Evolutionary conservation across 495 filamentous ascomycete genomes (phyloP).

Genomic region (Recurvomyces mirabilis): DNA sequence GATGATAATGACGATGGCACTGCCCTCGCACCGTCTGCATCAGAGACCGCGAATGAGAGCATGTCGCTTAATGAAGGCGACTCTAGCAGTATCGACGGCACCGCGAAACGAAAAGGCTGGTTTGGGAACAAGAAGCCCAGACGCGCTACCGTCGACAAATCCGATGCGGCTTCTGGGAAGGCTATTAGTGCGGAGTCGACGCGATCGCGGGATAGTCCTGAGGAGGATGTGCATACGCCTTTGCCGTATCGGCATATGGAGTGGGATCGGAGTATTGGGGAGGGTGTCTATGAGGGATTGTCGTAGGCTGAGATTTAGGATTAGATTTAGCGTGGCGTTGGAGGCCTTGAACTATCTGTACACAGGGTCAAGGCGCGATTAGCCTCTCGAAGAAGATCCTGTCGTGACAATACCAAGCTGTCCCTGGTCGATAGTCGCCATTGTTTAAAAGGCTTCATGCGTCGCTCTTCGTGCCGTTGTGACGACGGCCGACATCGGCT

Average conservation of each 20-base stretch:
- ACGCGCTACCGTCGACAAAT: slow-evolving; percentile 19
- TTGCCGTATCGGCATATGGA: slow-evolving; percentile 32
- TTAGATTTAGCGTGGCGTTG: no score
- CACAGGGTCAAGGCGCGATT: no score
- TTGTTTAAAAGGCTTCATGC: no score
- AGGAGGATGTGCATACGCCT: slow-evolving; percentile 38
- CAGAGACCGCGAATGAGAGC: no score
- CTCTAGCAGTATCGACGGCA: neutral
- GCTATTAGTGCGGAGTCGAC: slow-evolving; percentile 31
- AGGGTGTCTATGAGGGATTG: slow-evolving; percentile 43
- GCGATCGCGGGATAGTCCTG: slow-evolving; percentile 35
- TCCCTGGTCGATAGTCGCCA: no score
- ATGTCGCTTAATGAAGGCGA: no score
- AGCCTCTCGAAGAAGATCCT: no score
- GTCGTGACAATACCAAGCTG: no score
- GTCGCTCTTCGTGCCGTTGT: no score
- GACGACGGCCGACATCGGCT: no score
- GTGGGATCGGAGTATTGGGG: slow-evolving; percentile 47
- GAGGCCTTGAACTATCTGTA: no score
- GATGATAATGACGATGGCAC: slow-evolving; percentile 14
- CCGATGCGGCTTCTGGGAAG: slow-evolving; percentile 21
- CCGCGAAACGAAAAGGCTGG: slow-evolving; percentile 1
- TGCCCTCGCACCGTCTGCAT: neutral
- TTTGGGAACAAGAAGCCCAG: slow-evolving; percentile 23
- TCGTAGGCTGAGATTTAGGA: no score